A percentile compares a stretch with the other conserved stretches of the same genome.
Evolutionary conservation across 352 stramenopile species (phyloP).

Genomic region (Pythium brachiatum): DNA sequence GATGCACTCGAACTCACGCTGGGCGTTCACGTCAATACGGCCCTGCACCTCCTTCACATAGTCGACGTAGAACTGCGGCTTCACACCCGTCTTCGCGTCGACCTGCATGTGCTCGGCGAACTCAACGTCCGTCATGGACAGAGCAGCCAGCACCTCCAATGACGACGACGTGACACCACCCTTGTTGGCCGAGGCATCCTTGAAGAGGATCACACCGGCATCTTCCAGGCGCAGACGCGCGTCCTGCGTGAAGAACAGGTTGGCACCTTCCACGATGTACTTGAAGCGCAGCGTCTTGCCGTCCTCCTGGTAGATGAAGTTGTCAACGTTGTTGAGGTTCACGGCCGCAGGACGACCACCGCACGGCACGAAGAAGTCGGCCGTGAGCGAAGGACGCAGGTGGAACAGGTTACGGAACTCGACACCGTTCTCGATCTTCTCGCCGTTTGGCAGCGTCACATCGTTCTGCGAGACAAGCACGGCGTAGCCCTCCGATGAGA

Average conservation of each 20-base stretch:
- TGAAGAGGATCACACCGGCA: conserved; percentile 95
- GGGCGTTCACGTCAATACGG: conserved; percentile 77
- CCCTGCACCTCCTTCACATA: conserved; percentile 81
- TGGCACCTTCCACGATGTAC: conserved; percentile 97
- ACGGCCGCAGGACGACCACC: conserved; percentile 95
- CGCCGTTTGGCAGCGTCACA: conserved; percentile 60
- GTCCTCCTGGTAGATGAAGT: conserved; percentile 81
- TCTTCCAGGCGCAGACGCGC: conserved; percentile 93
- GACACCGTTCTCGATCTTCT: conserved; percentile 90
- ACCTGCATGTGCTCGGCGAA: conserved; percentile 85
- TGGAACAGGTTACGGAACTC: conserved; percentile 97
- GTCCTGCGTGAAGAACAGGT: conserved; percentile 96
- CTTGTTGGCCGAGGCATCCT: conserved; percentile 95
- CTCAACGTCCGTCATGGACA: conserved; percentile 71
- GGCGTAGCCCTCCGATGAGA: conserved; percentile 59
- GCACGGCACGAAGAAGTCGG: conserved; percentile 97
- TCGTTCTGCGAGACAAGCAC: conserved; percentile 76
- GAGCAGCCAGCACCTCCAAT: conserved; percentile 70
- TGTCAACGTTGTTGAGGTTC: conserved; percentile 93
- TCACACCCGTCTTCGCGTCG: conserved; percentile 48
- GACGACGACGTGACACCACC: conserved; percentile 79
- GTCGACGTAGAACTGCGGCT: conserved; percentile 67
- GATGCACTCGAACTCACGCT: conserved; percentile 83
- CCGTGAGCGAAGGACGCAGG: conserved; percentile 87
- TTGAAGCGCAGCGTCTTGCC: conserved; percentile 85